These are phyloP conservation scores for Exophiala aquamarina DNA, from an alignment of 2,329 filamentous ascomycete genomes.

Conservation along the genomic window DNA sequence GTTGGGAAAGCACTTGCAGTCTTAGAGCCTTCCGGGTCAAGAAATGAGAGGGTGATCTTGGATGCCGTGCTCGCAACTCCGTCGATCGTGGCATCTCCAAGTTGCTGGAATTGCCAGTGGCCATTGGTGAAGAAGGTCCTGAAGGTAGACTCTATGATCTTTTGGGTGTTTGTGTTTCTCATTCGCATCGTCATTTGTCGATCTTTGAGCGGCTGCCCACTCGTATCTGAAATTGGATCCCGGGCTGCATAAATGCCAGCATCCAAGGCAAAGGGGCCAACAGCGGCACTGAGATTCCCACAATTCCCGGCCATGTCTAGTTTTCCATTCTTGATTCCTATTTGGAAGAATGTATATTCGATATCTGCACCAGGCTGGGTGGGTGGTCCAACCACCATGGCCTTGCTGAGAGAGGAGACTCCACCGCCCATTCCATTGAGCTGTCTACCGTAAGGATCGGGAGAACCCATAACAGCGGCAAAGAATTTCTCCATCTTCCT, in stretches of 20 bases:
- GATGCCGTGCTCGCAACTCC: constrained; percentile 62
- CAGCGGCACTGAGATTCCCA: constrained; percentile 69
- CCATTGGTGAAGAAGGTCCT: constrained; percentile 35
- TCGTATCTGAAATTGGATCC: constrained; percentile 17
- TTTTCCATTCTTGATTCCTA: constrained; percentile 61
- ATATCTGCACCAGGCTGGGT: constrained; percentile 55
- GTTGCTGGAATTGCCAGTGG: constrained; percentile 29
- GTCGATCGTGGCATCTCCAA: constrained; percentile 62
- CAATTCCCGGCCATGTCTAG: constrained; percentile 71
- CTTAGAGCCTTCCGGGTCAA: constrained; percentile 62
- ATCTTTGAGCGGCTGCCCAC: not conserved
- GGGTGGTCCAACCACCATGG: constrained; percentile 54
- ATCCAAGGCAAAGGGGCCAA: constrained; percentile 61
- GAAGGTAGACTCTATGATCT: constrained; percentile 62
- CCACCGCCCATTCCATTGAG: constrained; percentile 71
- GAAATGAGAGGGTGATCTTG: constrained; percentile 60
- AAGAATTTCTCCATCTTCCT: constrained; percentile 17
- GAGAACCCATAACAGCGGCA: constrained; percentile 22
- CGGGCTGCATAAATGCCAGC: constrained; percentile 4
- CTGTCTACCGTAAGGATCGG: constrained; percentile 55
- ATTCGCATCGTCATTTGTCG: constrained; percentile 55
- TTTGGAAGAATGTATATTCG: constrained; percentile 70
- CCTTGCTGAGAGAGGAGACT: constrained; percentile 67
- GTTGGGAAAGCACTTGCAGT: constrained; percentile 64
- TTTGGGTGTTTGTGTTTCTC: constrained; percentile 70